phyloP scores from a whole-genome alignment of 331 rosid species.

The Arachis monticola region DNA sequence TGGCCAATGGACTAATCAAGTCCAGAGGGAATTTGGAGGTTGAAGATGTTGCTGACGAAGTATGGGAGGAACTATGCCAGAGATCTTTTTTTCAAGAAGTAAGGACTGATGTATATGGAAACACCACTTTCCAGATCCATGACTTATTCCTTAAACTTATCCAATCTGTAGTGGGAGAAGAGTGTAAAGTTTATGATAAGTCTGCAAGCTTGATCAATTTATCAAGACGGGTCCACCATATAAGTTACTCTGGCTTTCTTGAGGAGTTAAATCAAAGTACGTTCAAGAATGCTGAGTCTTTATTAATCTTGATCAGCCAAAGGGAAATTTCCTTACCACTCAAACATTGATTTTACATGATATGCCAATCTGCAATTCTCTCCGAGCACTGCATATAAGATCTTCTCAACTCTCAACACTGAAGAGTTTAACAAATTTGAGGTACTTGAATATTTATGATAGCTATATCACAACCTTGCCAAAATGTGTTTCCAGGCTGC shows the following conservation, averaged over 20 bases:
- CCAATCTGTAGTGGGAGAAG: not conserved
- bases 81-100: constrained; percentile 35
- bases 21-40: too few relatives aligned
- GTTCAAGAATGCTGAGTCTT: constrained; percentile 6
- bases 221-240: not conserved
- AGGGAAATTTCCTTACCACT: not conserved
- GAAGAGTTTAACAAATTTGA: not conserved
- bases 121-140: constrained; percentile 18
- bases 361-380: not conserved
- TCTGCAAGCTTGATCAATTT: not conserved
- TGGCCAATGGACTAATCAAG: too few relatives aligned
- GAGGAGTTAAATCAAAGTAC: not conserved
- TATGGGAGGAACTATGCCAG: too few relatives aligned
- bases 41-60: too few relatives aligned
- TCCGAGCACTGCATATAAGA: not conserved
- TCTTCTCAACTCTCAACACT: not conserved
- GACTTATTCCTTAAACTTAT: constrained; percentile 30
- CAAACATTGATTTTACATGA: too few relatives aligned
- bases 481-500: not conserved
- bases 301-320: not conserved
- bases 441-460: not conserved
- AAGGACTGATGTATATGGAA: not conserved
- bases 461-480: not conserved
- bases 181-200: not conserved
- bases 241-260: not conserved